Percentiles rank a stretch among this genome's conserved stretches.
These are phyloP conservation scores for Annona cherimola DNA, from an alignment of 164 flowering plant species.

Conservation along the genomic window DNA sequence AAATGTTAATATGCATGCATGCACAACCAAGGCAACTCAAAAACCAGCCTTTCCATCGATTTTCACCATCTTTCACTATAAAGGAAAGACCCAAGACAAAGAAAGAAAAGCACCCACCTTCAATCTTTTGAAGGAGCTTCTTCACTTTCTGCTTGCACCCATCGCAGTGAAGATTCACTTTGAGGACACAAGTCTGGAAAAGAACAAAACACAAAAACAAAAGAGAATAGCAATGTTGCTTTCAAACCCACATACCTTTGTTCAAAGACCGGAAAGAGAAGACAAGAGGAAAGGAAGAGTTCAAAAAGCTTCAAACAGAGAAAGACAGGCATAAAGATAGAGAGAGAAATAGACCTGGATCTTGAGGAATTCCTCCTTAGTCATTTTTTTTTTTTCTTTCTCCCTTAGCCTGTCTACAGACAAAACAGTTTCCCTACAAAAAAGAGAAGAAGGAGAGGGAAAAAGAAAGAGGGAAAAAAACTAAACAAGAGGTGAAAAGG, in stretches of 20 bases:
- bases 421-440: conserved; percentile 14
- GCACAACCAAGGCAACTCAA: not conserved
- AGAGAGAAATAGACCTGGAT: conserved; percentile 51
- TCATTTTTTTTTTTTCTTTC: conserved; percentile 30
- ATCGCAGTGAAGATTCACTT: conserved; percentile 59
- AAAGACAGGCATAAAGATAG: conserved; percentile 3
- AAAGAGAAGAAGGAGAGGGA: not conserved
- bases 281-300: not conserved
- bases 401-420: conserved; percentile 19
- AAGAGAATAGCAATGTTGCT: conserved; percentile 11
- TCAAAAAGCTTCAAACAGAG: not conserved
- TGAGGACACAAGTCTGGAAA: conserved; percentile 53
- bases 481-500: conserved; percentile 11
- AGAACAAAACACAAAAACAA: conserved; percentile 11
- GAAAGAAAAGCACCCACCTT: conserved; percentile 39
- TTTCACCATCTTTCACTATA: not conserved
- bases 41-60: not conserved
- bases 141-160: conserved; percentile 75
- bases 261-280: not conserved
- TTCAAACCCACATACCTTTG: not conserved
- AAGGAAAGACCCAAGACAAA: not conserved
- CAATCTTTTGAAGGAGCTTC: conserved; percentile 64
- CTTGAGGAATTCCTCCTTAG: conserved; percentile 76
- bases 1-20: not conserved
- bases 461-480: too few relatives aligned